Evolutionary conservation across 352 stramenopile genomes (phyloP).

Genomic region (Phytophthora kernoviae): DNA sequence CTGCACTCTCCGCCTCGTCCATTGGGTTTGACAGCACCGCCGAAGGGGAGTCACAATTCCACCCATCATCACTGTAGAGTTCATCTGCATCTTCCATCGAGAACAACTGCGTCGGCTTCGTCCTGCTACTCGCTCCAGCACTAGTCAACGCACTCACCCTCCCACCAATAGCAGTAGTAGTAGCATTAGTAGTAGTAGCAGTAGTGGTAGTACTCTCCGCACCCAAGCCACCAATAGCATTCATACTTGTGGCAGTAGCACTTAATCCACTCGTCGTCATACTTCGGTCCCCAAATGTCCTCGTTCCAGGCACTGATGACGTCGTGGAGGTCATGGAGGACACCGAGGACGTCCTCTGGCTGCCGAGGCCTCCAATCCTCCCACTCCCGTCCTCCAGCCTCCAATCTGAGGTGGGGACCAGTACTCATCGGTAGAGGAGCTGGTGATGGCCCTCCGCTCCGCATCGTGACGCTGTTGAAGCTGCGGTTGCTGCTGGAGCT

Average conservation of each 20-base stretch:
- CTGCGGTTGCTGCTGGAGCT: conserved; percentile 41
- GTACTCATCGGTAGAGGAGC: conserved; percentile 5
- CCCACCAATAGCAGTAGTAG: conserved; percentile 2
- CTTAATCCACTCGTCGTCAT: not conserved
- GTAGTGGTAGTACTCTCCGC: not conserved
- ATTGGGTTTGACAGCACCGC: conserved; percentile 57
- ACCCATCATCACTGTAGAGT: conserved; percentile 72
- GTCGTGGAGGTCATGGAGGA: conserved; percentile 7
- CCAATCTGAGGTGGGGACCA: not conserved
- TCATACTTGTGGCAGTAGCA: not conserved
- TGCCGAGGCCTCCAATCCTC: conserved; percentile 27
- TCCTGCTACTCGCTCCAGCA: not conserved
- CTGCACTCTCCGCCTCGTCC: conserved; percentile 23
- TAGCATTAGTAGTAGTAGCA: conserved; percentile 3
- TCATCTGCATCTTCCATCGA: conserved; percentile 79
- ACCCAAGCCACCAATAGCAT: not conserved
- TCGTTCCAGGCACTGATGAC: conserved; percentile 14
- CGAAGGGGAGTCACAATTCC: conserved; percentile 74
- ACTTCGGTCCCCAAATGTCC: conserved; percentile 11
- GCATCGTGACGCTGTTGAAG: conserved; percentile 35
- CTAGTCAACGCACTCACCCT: not conserved
- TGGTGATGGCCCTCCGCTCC: not conserved
- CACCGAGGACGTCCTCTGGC: conserved; percentile 8
- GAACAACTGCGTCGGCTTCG: conserved; percentile 60
- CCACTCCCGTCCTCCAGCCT: not conserved